Evolutionary conservation across 2,329 filamentous ascomycete genomes (phyloP).

Genomic region (Paraconiothyrium brasiliense): DNA sequence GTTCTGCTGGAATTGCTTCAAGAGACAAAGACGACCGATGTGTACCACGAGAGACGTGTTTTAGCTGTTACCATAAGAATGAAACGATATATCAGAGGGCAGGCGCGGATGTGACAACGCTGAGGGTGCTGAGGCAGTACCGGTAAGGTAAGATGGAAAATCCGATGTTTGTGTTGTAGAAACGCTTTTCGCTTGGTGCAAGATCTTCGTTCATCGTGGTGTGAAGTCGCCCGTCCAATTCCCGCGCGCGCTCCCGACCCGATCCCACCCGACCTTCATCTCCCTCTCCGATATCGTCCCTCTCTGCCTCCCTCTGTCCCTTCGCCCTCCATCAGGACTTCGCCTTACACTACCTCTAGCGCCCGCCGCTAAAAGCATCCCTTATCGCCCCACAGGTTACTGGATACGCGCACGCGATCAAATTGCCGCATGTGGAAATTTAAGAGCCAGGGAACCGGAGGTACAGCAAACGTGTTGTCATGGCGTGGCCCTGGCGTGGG

Average conservation of each 20-base stretch:
- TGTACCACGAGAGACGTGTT: no score
- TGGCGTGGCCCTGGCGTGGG: conserved; percentile 1
- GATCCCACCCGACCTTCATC: conserved; percentile 1
- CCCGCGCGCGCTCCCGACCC: neutral
- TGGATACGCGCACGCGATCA: conserved; percentile 19
- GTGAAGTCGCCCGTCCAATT: neutral
- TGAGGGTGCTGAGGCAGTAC: no score
- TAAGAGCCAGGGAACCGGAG: neutral
- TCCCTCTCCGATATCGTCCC: conserved; percentile 11
- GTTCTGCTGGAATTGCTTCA: no score
- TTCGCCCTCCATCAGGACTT: neutral
- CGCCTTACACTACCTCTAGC: neutral
- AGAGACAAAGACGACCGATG: no score
- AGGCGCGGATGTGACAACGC: no score
- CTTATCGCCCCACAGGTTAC: conserved; percentile 15
- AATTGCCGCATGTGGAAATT: conserved; percentile 2
- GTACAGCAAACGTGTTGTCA: conserved; percentile 14
- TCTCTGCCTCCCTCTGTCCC: no score
- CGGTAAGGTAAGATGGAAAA: no score
- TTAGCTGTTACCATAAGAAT: no score
- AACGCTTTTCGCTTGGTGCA: no score
- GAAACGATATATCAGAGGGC: no score
- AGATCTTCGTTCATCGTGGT: no score
- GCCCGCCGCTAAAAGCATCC: neutral
- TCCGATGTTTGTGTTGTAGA: no score